A percentile compares a stretch with the other conserved stretches of the same genome.
These are phyloP conservation scores for Salix koriyanagi DNA, from an alignment of 345 rosid genomes.

Conservation along the genomic window DNA sequence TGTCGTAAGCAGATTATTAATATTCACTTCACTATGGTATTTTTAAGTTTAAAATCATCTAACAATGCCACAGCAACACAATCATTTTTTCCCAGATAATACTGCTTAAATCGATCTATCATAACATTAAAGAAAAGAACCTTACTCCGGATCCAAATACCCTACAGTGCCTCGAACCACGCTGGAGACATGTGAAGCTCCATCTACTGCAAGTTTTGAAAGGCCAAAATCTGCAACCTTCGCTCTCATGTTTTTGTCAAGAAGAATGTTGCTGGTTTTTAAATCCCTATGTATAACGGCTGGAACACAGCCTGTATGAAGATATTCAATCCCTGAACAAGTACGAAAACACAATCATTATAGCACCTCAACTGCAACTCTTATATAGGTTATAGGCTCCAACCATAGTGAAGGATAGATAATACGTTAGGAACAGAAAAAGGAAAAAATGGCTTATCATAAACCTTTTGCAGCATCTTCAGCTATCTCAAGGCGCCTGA, in stretches of 20 bases:
- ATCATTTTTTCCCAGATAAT: neutral
- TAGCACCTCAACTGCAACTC: constrained; percentile 8
- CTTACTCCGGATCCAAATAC: constrained; percentile 98
- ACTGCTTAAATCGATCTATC: constrained; percentile 2
- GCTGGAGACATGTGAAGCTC: constrained; percentile 93
- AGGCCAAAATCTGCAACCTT: constrained; percentile 98
- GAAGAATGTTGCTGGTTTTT: constrained; percentile 92
- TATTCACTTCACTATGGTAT: neutral
- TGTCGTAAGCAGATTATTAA: constrained; percentile 2
- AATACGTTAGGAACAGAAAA: neutral
- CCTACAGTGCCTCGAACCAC: constrained; percentile 98
- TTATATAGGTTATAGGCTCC: neutral
- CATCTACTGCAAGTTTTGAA: constrained; percentile 82
- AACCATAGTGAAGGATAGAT: neutral
- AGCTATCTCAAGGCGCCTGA: constrained; percentile 91
- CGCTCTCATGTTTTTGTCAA: constrained; percentile 77
- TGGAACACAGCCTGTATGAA: constrained; percentile 95
- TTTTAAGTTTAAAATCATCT: neutral
- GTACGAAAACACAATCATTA: constrained; percentile 3
- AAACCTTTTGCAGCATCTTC: constrained; percentile 96
- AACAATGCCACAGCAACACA: neutral
- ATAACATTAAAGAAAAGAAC: constrained; percentile 8
- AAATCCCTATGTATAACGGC: constrained; percentile 93
- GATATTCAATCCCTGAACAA: constrained; percentile 85
- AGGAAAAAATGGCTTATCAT: neutral